Evolutionary conservation across 768 basidiomycete genomes (phyloP).

Genomic region (Lactarius hengduanensis): DNA sequence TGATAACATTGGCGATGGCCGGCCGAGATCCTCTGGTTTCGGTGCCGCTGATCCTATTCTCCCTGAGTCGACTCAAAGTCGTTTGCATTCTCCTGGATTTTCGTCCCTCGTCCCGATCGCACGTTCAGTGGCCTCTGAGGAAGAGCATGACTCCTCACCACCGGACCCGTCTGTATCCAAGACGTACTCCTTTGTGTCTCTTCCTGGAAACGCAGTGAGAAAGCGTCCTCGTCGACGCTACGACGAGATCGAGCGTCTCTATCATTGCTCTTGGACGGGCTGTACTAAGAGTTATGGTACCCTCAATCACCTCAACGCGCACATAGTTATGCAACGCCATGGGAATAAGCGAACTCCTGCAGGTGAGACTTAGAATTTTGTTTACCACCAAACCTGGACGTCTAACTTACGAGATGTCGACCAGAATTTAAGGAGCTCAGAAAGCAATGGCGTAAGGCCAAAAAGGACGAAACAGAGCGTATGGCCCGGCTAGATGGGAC

Average conservation of each 20-base stretch:
- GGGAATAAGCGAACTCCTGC: conserved; percentile 85
- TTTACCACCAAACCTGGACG: conserved; percentile 12
- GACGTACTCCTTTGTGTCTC: conserved; percentile 78
- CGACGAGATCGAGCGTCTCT: conserved; percentile 95
- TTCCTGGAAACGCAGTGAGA: conserved; percentile 77
- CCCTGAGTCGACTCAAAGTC: conserved; percentile 10
- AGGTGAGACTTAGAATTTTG: conserved; percentile 52
- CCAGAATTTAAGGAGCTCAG: conserved; percentile 98
- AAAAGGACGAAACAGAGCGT: conserved; percentile 59
- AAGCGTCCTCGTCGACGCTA: conserved; percentile 83
- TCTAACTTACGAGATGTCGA: conserved; percentile 28
- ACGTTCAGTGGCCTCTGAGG: conserved; percentile 29
- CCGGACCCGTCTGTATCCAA: conserved; percentile 40
- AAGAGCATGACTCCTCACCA: conserved; percentile 27
- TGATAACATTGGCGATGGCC: conserved; percentile 14
- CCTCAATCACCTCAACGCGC: conserved; percentile 95
- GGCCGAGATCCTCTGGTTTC: conserved; percentile 23
- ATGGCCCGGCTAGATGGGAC: conserved; percentile 13
- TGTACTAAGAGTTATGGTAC: conserved; percentile 88
- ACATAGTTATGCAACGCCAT: conserved; percentile 98
- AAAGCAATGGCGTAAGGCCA: conserved; percentile 93
- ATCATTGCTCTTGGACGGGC: conserved; percentile 64
- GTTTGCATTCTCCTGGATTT: conserved; percentile 22
- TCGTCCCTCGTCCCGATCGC: conserved; percentile 20
- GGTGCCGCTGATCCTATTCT: conserved; percentile 22